Evolutionary conservation across 371 early-diverging fungal species (phyloP).

Genomic region (Sporodiniella umbellata): DNA sequence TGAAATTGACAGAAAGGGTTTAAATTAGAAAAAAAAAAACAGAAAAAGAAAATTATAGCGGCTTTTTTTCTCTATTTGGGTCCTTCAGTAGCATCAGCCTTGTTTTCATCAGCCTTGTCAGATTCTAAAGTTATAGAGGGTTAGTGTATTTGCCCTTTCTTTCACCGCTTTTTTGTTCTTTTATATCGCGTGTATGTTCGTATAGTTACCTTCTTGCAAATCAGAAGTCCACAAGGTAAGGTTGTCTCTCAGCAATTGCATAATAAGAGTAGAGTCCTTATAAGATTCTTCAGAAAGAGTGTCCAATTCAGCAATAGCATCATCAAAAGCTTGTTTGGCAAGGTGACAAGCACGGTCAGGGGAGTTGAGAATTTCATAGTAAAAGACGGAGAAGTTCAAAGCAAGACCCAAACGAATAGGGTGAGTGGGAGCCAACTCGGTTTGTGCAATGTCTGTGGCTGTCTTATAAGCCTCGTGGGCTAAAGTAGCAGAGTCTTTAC

Average conservation of each 20-base stretch:
- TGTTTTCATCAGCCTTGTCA: constrained; percentile 19
- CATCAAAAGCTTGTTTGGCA: constrained; percentile 99
- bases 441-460: constrained; percentile 93
- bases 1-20: neutral
- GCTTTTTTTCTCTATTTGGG: constrained; percentile 20
- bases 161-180: neutral
- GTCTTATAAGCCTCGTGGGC: constrained; percentile 96
- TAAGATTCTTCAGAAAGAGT: constrained; percentile 98
- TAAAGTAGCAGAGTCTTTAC: constrained; percentile 82
- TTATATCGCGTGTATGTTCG: neutral
- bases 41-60: neutral
- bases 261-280: constrained; percentile 99
- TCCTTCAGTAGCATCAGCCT: constrained; percentile 20
- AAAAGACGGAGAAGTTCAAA: constrained; percentile 99
- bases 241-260: constrained; percentile 99
- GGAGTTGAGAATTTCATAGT: constrained; percentile 99
- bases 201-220: constrained; percentile 75
- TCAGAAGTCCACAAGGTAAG: constrained; percentile 99
- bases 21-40: neutral
- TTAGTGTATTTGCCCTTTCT: no score
- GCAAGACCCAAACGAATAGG: constrained; percentile 99
- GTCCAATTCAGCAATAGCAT: constrained; percentile 93
- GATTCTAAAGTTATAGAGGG: constrained; percentile 7
- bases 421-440: constrained; percentile 95
- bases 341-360: constrained; percentile 98